A percentile compares a stretch with the other conserved stretches of the same genome.
Evolutionary conservation across 2,329 filamentous ascomycete species (phyloP).

Genomic region (Alternaria atra): DNA sequence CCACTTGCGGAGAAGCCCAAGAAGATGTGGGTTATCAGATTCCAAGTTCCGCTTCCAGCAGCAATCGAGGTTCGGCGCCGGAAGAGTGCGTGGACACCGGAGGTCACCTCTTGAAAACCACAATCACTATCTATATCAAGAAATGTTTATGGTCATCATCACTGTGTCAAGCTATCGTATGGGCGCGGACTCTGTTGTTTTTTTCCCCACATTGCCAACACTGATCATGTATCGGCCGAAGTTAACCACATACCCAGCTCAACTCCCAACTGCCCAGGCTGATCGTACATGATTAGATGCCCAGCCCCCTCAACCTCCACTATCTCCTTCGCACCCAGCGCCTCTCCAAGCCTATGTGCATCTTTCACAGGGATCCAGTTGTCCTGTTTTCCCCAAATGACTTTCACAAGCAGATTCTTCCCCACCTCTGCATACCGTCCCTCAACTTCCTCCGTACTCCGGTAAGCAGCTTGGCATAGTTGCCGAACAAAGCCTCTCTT

Average conservation of each 20-base stretch:
- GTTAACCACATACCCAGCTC: slow-evolving; percentile 27
- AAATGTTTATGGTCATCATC: rapidly evolving
- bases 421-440: slow-evolving; percentile 26
- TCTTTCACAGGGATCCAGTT: slow-evolving; percentile 24
- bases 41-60: slow-evolving; percentile 13
- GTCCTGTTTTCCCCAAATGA: slow-evolving; percentile 33
- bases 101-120: background rate
- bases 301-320: slow-evolving; percentile 25
- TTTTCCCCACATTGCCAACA: background rate
- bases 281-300: slow-evolving; percentile 31
- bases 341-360: slow-evolving; percentile 23
- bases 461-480: slow-evolving; percentile 29
- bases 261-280: slow-evolving; percentile 23
- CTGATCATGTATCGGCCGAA: background rate
- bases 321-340: slow-evolving; percentile 22
- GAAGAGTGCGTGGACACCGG: slow-evolving; percentile 20
- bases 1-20: slow-evolving; percentile 33
- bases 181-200: background rate
- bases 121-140: background rate
- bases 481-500: slow-evolving; percentile 30
- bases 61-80: slow-evolving; percentile 19
- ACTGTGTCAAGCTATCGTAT: background rate
- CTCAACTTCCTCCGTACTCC: slow-evolving; percentile 28
- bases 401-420: slow-evolving; percentile 21
- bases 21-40: slow-evolving; percentile 27